A percentile compares a stretch with the other conserved stretches of the same genome.
Conservation (phyloP, 371 early-diverging fungal genomes). For the Choanephora cucurbitarum region DNA sequence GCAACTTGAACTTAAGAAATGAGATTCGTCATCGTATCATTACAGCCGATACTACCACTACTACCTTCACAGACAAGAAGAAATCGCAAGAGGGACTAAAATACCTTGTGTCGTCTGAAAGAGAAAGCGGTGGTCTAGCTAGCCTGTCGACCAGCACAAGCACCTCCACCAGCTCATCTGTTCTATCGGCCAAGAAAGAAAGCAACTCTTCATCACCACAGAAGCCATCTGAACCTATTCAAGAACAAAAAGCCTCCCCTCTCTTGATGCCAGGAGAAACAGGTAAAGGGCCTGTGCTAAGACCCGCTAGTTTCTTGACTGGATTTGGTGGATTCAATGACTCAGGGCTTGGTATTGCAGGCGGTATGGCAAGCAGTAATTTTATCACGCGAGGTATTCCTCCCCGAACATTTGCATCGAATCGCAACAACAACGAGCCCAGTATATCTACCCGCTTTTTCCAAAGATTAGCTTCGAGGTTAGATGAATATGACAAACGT, state of each 20-base stretch:
- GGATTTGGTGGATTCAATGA: conserved; percentile 41
- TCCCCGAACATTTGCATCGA: conserved; percentile 19
- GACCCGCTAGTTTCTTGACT: conserved; percentile 47
- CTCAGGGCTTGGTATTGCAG: conserved; percentile 23
- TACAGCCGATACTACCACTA: conserved; percentile 44
- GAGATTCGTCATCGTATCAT: conserved; percentile 52
- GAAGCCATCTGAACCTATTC: conserved; percentile 7
- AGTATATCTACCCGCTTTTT: conserved; percentile 53
- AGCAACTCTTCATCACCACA: neutral
- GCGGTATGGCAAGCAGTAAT: conserved; percentile 13
- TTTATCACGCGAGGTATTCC: conserved; percentile 44
- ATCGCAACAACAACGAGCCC: conserved; percentile 30
- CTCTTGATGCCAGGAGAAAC: conserved; percentile 6
- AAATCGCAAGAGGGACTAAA: conserved; percentile 53
- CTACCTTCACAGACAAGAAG: conserved; percentile 36
- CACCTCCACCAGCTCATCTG: conserved; percentile 32
- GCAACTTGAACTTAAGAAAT: conserved; percentile 43
- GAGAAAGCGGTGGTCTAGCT: conserved; percentile 32
- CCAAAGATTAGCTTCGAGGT: conserved; percentile 43
- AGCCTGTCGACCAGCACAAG: conserved; percentile 35
- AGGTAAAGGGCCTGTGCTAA: conserved; percentile 20
- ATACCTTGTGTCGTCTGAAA: conserved; percentile 44
- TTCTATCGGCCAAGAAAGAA: conserved; percentile 6
- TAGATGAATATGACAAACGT: conserved; percentile 42
- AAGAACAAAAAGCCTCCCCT: conserved; percentile 3